Conservation (phyloP, 2,329 filamentous ascomycete species). For the Fusarium sulawesiense region DNA sequence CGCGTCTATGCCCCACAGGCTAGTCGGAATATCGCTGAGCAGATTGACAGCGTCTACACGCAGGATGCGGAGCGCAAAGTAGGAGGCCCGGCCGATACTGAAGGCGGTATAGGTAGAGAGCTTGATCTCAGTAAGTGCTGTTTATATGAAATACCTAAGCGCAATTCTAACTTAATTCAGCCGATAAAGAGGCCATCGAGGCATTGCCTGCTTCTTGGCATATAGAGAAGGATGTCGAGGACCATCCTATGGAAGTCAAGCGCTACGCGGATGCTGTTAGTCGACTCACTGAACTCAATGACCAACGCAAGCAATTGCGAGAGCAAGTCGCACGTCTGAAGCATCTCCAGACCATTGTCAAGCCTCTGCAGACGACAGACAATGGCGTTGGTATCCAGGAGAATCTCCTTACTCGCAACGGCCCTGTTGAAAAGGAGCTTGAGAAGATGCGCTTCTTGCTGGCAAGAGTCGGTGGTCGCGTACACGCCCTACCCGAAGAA, state of each 20-base stretch:
- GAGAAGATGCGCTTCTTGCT: conserved; percentile 74
- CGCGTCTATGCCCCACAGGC: conserved; percentile 75
- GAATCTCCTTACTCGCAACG: conserved; percentile 74
- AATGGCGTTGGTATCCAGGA: conserved; percentile 64
- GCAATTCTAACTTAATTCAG: conserved; percentile 43
- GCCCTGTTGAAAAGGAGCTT: conserved; percentile 73
- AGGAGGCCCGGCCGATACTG: conserved; percentile 52
- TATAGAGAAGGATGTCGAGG: conserved; percentile 50
- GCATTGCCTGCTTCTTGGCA: conserved; percentile 62
- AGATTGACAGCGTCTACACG: conserved; percentile 75
- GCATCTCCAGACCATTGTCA: conserved; percentile 62
- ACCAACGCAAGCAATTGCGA: conserved; percentile 49
- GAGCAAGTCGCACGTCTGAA: conserved; percentile 61
- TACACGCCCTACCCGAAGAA: conserved; percentile 49
- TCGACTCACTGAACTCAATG: conserved; percentile 62
- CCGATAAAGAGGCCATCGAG: conserved; percentile 57
- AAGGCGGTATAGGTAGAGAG: conserved; percentile 52
- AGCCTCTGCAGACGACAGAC: conserved; percentile 52
- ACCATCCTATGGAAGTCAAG: conserved; percentile 59
- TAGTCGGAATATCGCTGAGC: conserved; percentile 77
- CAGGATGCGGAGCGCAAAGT: conserved; percentile 56
- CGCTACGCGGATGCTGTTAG: conserved; percentile 64
- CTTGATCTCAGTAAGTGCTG: conserved; percentile 58
- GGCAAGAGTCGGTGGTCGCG: conserved; percentile 66
- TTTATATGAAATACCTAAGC: neutral